phyloP scores from a whole-genome alignment of 2,329 filamentous ascomycete genomes.

The Eutypa lata region DNA sequence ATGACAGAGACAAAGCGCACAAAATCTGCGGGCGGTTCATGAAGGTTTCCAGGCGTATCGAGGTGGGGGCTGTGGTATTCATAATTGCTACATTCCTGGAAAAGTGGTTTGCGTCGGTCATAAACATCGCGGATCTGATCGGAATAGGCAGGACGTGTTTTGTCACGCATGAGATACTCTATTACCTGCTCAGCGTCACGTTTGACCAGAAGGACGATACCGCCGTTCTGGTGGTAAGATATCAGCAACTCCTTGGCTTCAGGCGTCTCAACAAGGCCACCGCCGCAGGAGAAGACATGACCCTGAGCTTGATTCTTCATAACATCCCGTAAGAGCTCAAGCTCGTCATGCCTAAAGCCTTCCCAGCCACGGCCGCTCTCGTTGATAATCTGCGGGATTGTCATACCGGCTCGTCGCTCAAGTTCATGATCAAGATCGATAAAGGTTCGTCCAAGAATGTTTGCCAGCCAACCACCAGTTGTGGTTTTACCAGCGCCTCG shows the following conservation, averaged over 20 bases:
- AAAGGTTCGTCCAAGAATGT: constrained; percentile 71
- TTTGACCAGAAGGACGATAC: constrained; percentile 83
- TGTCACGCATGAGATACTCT: constrained; percentile 82
- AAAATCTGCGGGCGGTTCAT: constrained; percentile 64
- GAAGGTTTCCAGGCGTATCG: constrained; percentile 37
- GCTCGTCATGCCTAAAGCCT: constrained; percentile 77
- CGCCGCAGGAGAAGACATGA: constrained; percentile 88
- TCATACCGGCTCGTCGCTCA: constrained; percentile 68
- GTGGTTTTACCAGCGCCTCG: constrained; percentile 96
- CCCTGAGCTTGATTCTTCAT: constrained; percentile 72
- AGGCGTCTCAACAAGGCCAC: constrained; percentile 84
- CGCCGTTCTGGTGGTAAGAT: constrained; percentile 71
- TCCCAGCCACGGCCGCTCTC: constrained; percentile 71
- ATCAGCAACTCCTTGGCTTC: constrained; percentile 74
- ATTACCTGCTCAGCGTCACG: constrained; percentile 86
- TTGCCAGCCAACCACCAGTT: constrained; percentile 79
- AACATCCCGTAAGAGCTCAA: constrained; percentile 68
- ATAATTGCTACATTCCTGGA: constrained; percentile 88
- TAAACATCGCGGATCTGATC: constrained; percentile 93
- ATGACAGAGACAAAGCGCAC: constrained; percentile 68
- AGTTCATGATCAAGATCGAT: constrained; percentile 87
- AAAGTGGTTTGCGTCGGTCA: constrained; percentile 83
- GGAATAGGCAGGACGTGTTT: constrained; percentile 86
- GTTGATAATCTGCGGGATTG: constrained; percentile 83
- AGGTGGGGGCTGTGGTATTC: constrained; percentile 81